phyloP scores from a whole-genome alignment of 225 moss, liverwort and hornwort species.

The Marchantia paleacea region DNA sequence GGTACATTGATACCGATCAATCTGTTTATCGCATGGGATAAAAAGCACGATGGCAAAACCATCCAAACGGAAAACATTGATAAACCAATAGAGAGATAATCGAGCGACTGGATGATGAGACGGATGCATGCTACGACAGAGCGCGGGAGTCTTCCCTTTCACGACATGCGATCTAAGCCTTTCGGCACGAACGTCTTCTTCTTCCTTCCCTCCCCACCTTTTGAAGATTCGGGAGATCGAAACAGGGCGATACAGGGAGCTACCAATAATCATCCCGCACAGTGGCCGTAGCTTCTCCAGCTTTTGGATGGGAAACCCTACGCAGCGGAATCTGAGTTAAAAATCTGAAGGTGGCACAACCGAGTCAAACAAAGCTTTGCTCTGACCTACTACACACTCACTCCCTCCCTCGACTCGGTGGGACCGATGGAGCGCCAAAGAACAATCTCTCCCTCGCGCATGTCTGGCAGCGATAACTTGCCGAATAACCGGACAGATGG shows the following conservation, averaged over 20 bases:
- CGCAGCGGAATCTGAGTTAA: neutral
- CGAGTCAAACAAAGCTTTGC: neutral
- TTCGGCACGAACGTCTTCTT: too few species aligned
- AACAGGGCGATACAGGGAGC: neutral
- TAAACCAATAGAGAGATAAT: too few species aligned
- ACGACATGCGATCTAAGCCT: neutral
- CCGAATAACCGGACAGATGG: neutral
- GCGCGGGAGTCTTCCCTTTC: too few species aligned
- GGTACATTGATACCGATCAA: too few species aligned
- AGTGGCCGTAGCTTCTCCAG: neutral
- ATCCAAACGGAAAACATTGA: too few species aligned
- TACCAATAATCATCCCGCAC: neutral
- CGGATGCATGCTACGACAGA: too few species aligned
- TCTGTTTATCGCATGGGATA: too few species aligned
- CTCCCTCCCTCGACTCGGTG: too few species aligned
- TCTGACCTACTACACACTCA: neutral
- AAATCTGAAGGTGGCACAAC: neutral
- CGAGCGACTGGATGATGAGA: too few species aligned
- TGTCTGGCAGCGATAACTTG: conserved; percentile 5
- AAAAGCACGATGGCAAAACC: too few species aligned
- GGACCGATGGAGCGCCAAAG: neutral
- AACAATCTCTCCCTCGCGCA: neutral
- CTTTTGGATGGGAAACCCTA: neutral
- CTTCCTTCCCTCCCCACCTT: neutral
- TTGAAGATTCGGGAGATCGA: neutral